Conservation (phyloP, 208 protist species). For the Trichomonas tenax region DNA sequence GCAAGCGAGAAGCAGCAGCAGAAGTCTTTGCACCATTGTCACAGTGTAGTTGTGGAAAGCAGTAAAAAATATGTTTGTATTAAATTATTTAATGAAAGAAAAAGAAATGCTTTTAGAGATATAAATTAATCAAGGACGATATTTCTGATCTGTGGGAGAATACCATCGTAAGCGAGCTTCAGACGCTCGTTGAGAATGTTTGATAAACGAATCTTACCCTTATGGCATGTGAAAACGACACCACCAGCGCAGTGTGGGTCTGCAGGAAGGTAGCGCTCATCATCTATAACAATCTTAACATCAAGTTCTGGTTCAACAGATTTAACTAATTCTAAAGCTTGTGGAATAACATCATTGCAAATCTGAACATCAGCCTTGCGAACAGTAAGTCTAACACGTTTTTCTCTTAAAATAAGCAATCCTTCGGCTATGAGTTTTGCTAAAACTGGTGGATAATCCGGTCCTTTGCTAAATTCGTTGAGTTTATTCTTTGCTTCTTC, state of each 20-base stretch:
- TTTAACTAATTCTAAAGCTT: background rate
- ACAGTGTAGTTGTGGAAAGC: background rate
- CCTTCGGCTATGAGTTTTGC: background rate
- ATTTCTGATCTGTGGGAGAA: background rate
- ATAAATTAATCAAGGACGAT: background rate
- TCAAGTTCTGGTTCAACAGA: background rate
- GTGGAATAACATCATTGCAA: background rate
- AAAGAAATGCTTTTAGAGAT: background rate
- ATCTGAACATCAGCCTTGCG: background rate
- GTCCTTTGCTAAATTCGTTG: background rate
- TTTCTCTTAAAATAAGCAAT: background rate
- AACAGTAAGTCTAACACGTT: background rate
- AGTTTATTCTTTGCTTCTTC: background rate
- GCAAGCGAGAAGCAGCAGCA: background rate
- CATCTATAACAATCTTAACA: background rate
- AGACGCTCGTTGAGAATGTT: background rate
- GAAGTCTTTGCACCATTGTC: background rate
- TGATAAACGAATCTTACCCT: background rate
- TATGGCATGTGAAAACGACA: background rate
- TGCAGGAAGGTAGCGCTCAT: background rate
- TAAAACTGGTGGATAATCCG: background rate
- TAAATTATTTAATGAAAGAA: too few species aligned
- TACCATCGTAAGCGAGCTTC: background rate
- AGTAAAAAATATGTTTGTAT: background rate
- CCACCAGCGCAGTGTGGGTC: background rate